Evolutionary conservation across 2,329 filamentous ascomycete species (phyloP), one percentile per base, ranked within the genome.

Genomic region (Aspergillus luchuensis): DNA sequence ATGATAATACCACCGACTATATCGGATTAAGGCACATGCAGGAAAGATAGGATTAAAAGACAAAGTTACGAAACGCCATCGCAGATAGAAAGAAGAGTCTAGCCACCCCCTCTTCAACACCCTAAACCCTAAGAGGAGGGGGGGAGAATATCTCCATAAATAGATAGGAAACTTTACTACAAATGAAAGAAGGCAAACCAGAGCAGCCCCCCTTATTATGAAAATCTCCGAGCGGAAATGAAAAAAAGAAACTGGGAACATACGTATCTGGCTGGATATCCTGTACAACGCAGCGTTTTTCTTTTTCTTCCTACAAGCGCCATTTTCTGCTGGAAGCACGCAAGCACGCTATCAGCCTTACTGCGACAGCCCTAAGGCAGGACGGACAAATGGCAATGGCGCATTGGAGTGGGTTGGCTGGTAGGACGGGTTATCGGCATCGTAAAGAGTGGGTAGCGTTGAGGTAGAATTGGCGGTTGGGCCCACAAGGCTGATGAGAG

Each of bases 401-500:
- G 6, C 41, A 41, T 45, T n/a, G 13, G 8, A n/a, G 47, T 30
- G 47, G 47, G 25, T 50, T 56, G n/a, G 21, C 17, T 47, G 39
- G 39, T 13, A 19, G 41, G 28, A 25, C 39, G 53, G 39, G 30
- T 21, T 25, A 56, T 56, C 39, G 53, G 53, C 53, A 19, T 56
- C 25, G 25, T 45, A 33, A 28, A 8, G 15, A 30, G 47, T 50
- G 47, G 47, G 17, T 50, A 50, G 15, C 47, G 41, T 21, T 17
- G 17, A 45, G 13, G 21, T 45, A 4, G 21, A 45, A 11, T 21
- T 11, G n/a, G 17, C 10, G 33, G 33, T 53, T 39, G 51, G 39
- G 39, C 30, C 53, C 53, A 56, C 53, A 56, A 56, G 53, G 53
- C 53, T 56, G 53, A 56, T 7, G 5, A 13, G 11, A 7, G 30